Evolutionary conservation across 768 basidiomycete genomes (phyloP), one percentile per base, ranked within the genome.

Genomic region (Russula brevipes): DNA sequence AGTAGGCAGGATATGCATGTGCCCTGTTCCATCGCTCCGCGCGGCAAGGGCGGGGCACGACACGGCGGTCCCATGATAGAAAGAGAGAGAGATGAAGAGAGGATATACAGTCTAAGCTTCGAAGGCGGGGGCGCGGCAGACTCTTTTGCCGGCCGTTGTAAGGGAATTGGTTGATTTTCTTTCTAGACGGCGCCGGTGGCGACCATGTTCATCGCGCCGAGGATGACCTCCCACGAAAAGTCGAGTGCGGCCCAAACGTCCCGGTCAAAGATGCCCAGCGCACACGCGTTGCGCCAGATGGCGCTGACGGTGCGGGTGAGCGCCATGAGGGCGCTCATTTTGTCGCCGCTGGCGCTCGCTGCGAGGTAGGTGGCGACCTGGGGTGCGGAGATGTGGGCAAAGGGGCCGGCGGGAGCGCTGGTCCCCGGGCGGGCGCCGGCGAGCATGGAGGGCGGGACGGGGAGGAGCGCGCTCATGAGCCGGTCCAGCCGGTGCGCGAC

Each of bases 271-370:
- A 91, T 73, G 3, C 88, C 88, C n/a, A 92, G 77, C 24, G 82
- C 81, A 63, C 83, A 85, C 3, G 80, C 81, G 70, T 91, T 91
- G 61, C 81, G 78, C 87, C 88, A 92, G 38, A 91, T 72, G 7
- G 85, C 88, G 60, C 85, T 80, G 42, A 89, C 80, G 41, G 70
- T 74, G 56, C 76, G 72, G 5, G 80, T 74, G 57, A 81, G 77
- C 44, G 76, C 74, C 51, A 86, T 72, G 8, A 90, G 76, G 14
- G 77, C 79, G 35, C 75, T 76, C 42, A 76, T 67, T 41, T 59
- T 69, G 68, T 69, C 71, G 30, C 69, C 70, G 16, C 64, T 60
- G 2, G 72, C 72, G 69, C 70, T 38, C 54, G 64, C 41, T 41
- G 66, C 58, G 50, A 66, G 65, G 56, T 65, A 69, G n/a, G 69